Evolutionary conservation across 371 early-diverging fungal genomes (phyloP).

Genomic region (Rhizopus delemar): DNA sequence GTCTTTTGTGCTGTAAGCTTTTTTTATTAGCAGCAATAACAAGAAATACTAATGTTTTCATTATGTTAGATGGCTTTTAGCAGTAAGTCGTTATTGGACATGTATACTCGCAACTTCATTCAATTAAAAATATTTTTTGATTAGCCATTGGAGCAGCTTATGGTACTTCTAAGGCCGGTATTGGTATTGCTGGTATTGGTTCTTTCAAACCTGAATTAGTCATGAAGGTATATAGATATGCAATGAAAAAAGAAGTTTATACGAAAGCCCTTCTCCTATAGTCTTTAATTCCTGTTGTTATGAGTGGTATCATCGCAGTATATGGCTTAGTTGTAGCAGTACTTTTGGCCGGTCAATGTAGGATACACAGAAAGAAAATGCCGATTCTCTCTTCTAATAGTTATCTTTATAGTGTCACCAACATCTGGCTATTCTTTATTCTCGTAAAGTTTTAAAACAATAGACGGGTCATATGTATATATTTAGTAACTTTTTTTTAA

Average conservation of each 20-base stretch:
- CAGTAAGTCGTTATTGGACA: slow-evolving; percentile 27
- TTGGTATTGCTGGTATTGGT: slow-evolving; percentile 88
- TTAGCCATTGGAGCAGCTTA: slow-evolving; percentile 90
- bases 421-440: slow-evolving; percentile 45
- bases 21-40: neutral
- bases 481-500: neutral
- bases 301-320: slow-evolving; percentile 94
- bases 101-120: no score
- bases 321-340: slow-evolving; percentile 90
- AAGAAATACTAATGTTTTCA: slow-evolving; percentile 2
- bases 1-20: slow-evolving; percentile 47
- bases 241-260: neutral
- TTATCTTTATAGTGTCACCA: slow-evolving; percentile 60
- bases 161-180: slow-evolving; percentile 90
- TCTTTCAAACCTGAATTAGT: slow-evolving; percentile 86
- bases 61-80: slow-evolving; percentile 42
- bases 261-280: slow-evolving; percentile 4
- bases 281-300: slow-evolving; percentile 85
- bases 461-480: neutral
- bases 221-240: slow-evolving; percentile 59
- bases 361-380: slow-evolving; percentile 18
- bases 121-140: slow-evolving; percentile 4
- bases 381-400: neutral
- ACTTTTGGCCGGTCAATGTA: slow-evolving; percentile 76
- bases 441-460: slow-evolving; percentile 29